A percentile compares a stretch with the other conserved stretches of the same genome.
Evolutionary conservation across 371 early-diverging fungal species (phyloP).

Genomic region (Mortierella sp.): DNA sequence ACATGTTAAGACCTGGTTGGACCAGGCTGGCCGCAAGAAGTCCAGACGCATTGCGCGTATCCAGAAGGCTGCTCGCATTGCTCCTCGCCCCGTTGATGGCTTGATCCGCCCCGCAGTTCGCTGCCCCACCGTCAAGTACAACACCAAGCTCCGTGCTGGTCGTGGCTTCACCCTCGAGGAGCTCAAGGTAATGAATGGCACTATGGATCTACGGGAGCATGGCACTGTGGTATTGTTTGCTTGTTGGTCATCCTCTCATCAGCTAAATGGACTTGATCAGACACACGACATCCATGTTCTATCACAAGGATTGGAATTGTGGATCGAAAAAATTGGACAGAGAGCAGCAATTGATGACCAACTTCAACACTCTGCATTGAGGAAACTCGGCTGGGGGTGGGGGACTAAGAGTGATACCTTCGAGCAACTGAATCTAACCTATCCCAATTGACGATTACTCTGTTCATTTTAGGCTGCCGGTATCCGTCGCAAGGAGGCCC

Average conservation of each 20-base stretch:
- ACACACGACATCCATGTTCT: too few relatives aligned
- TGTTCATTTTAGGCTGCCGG: conserved; percentile 83
- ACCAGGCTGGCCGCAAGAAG: conserved; percentile 98
- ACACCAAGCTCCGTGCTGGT: conserved; percentile 98
- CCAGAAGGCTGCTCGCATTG: conserved; percentile 96
- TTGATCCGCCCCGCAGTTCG: conserved; percentile 98
- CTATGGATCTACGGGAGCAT: too few relatives aligned
- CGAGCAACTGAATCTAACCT: neutral
- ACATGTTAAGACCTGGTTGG: conserved; percentile 99
- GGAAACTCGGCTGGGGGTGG: too few relatives aligned
- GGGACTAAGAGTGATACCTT: neutral
- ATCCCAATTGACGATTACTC: too few relatives aligned
- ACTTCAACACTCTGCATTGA: too few relatives aligned
- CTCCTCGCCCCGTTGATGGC: conserved; percentile 98
- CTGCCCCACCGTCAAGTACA: conserved; percentile 98
- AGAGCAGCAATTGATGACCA: too few relatives aligned
- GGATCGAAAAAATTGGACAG: too few relatives aligned
- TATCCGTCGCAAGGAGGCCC: conserved; percentile 94
- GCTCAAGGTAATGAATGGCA: conserved; percentile 79
- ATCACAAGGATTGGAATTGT: too few relatives aligned
- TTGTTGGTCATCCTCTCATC: too few relatives aligned
- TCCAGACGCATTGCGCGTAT: conserved; percentile 89
- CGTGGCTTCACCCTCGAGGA: conserved; percentile 99
- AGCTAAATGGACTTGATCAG: too few relatives aligned
- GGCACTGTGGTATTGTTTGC: too few relatives aligned